Evolutionary conservation across 2,329 filamentous ascomycete species (phyloP).

Genomic region (Sclerotinia trifoliorum): DNA sequence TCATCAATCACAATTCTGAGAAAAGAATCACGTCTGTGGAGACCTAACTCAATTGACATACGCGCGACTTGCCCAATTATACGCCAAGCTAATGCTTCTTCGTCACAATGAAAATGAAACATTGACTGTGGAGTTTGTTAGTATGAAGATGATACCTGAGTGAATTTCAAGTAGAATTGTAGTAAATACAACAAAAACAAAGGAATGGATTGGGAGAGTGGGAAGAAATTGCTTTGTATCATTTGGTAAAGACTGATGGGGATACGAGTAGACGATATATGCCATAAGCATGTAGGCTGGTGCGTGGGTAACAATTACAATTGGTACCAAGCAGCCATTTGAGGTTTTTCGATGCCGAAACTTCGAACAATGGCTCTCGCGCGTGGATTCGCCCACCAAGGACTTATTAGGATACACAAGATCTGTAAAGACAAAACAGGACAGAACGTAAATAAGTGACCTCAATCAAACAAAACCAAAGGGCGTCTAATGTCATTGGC

Average conservation of each 20-base stretch:
- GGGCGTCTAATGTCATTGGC: slow-evolving; percentile 3
- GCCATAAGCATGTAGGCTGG: not conserved
- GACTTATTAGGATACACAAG: not conserved
- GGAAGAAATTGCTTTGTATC: not conserved
- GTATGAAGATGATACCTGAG: slow-evolving; percentile 44
- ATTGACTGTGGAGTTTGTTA: slow-evolving; percentile 51
- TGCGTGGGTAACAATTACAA: not conserved
- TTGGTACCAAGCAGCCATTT: not conserved
- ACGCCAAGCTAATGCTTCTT: slow-evolving; percentile 83
- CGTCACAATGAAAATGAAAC: slow-evolving; percentile 82
- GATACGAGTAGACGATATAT: not conserved
- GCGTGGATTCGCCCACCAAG: not conserved
- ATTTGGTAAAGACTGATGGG: not conserved
- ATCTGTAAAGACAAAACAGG: not conserved
- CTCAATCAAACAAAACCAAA: not conserved
- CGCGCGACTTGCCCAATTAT: slow-evolving; percentile 80
- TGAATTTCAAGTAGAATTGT: not conserved
- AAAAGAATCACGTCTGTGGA: slow-evolving; percentile 77
- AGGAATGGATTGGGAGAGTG: not conserved
- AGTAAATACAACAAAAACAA: not conserved
- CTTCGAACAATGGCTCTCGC: not conserved
- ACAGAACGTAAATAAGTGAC: not conserved
- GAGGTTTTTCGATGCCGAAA: not conserved
- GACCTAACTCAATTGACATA: slow-evolving; percentile 75
- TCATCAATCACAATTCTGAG: slow-evolving; percentile 65